Percentiles rank a stretch among this genome's conserved stretches.
Evolutionary conservation across 306 rosid genomes (phyloP).

Genomic region (Cucurbita pepo): DNA sequence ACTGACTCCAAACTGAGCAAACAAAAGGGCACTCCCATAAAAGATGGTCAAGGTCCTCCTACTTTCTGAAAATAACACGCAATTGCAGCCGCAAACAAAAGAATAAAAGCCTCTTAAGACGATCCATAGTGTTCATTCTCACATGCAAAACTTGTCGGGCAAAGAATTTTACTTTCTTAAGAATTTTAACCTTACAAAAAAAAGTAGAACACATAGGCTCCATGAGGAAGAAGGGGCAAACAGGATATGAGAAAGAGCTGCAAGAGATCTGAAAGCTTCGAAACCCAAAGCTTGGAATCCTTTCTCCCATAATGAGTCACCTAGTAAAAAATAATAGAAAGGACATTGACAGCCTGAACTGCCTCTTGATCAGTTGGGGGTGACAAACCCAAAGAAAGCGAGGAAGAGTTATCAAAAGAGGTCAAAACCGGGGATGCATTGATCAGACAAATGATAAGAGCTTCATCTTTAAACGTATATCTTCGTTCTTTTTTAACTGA

Average conservation of each 20-base stretch:
- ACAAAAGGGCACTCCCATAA: no score
- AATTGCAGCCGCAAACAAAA: no score
- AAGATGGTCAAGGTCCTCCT: no score
- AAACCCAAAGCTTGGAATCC: not conserved
- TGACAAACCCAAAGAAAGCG: not conserved
- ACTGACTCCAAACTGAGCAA: no score
- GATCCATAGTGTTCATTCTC: no score
- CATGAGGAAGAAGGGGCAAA: not conserved
- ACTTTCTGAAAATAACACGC: no score
- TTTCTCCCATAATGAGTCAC: not conserved
- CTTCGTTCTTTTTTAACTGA: not conserved
- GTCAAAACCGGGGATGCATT: not conserved
- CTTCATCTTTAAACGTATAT: not conserved
- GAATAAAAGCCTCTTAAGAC: no score
- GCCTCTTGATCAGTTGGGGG: not conserved
- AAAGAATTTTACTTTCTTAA: not conserved
- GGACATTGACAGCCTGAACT: not conserved
- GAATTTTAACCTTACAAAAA: not conserved
- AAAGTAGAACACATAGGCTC: not conserved
- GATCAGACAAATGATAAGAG: not conserved
- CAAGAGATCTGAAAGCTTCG: not conserved
- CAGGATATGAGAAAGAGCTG: not conserved
- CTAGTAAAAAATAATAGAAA: not conserved
- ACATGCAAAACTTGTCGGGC: no score
- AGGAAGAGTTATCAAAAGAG: not conserved